Evolutionary conservation across 495 filamentous ascomycete species (phyloP), one percentile per base, ranked within the genome.

Genomic region (Opeltia flavorubescens): DNA sequence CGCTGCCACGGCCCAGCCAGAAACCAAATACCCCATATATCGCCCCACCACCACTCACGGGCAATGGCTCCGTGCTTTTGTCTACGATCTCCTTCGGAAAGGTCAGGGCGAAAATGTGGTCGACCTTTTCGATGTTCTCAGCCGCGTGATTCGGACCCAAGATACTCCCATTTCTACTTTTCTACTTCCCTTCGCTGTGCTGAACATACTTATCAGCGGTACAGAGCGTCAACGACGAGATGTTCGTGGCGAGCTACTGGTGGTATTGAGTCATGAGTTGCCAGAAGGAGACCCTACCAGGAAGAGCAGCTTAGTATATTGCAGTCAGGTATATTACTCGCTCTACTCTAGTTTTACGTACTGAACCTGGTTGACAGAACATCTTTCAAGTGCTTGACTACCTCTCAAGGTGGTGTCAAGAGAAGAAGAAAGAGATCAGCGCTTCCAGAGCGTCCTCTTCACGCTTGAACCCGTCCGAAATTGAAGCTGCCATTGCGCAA

Each of bases 311-410:
- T 71, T 83, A 49, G 82, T 88, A 56, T 69, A 82, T 24, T 88
- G 82, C 61, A 89, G 83, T 58, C 83, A 94, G 68, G 87, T 88
- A 68, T 65, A 70, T 63, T 8, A 11, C 5, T 30, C 4, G 23
- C 33, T 36, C 11, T 4, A 33, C 33, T 28, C 11, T 26, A 30
- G 31, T 17, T 21, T 7, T 15, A 1, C 1, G 11, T 25, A 41
- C 25, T 48, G n/a, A 3, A 27, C 9, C 26, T 36, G 42, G 50
- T 42, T 26, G 9, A 38, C 54, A 95, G 86, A 84, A 82, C 45
- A 79, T 94, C 8, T 98, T 98, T 62, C 78, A 80, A 47, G 77
- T 93, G 12, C 71, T 96, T 21, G 93, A 98, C 58, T 94, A 98
- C 60, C 71, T 87, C 48, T 85, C 86, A 47, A 74, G 78, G 39